Base-by-base conservation (phyloP, 2,329 filamentous ascomycete genomes). In the Chaetomiaceae sp. region DNA sequence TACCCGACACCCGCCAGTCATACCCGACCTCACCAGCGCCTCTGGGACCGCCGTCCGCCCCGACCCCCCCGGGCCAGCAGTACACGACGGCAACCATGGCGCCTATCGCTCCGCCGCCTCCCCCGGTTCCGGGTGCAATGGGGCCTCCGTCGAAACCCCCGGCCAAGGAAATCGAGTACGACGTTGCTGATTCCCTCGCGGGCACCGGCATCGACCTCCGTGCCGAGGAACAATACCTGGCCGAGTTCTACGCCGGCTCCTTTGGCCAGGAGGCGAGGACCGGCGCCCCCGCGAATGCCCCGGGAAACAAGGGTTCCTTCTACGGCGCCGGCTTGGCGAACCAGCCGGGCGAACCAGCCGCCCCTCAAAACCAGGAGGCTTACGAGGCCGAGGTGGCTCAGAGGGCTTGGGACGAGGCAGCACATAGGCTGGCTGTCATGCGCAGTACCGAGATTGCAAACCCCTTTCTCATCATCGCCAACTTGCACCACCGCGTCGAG, bases 121-220 rank as follows among this genome's bases (percentile, higher is more conserved):
- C 53, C 4, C 44, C 54, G 12, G 54, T 53, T 8, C 59, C 51
- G 9, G 73, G 68, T 50, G 61, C 65, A 40, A 84, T 81, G 79
- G 78, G 76, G 0, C 81, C 72, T 54, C 82, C 78, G 61, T 83
- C 77, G 61, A 81, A 79, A 62, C 81, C 75, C 51, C 78, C 82
- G 38, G 76, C 78, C 12, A 89, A 83, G 57, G 76, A 78, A 48
- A 74, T 76, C 50, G 73, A 80, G 51, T 82, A 91, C 60, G 89
- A 95, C 62, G 78, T 91, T 40, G 88, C 86, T 58, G 91, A 96
- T 70, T 87, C 90, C 44, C 70, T 96, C 48, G 85, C 85, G 16
- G 88, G 87, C 16, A 92, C 89, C 14, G 90, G 89, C 44, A 89
- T 96, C 56, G 88, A 96, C 71, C 70, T 96, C 41, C 83, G 86